Base-by-base conservation (phyloP, 164 flowering plant genomes). In the Tinospora cordifolia region DNA sequence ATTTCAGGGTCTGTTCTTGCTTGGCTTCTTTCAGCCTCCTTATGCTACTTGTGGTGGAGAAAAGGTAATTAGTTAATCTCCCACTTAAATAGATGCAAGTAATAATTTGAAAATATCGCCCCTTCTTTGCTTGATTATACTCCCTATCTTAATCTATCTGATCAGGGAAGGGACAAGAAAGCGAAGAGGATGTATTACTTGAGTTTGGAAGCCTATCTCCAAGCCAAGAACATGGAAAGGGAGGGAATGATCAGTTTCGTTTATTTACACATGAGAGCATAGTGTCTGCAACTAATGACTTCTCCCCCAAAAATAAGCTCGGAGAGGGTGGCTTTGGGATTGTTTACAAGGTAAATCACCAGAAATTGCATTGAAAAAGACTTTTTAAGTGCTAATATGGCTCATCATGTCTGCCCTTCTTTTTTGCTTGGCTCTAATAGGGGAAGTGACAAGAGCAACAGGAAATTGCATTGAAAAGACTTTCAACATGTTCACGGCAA, bases 401-500 rank as follows among this genome's bases (percentile, higher is more conserved):
- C 46, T 41, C 46, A 41, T 41, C 46, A 41, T 41, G n/a, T n/a
- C 8, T 41, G 1, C 13, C 46, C 46, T 41, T 41, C 8, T 11
- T 41, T 41, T 41, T n/a, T n/a, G n/a, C 46, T 41, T 41, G 46
- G 46, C 8, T 41, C 46, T 62, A 27, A 58, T 21, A 60, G 70
- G 54, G 70, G 0, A 59, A 27, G 44, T 51, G 67, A 27, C 47
- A 12, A 4, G 69, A 60, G 6, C 65, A 34, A n/a, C 59, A 27
- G 30, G 68, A 65, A 65, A 63, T 71, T 64, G 74, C 74, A 19
- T 63, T 71, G 21, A 71, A 71, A 34, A 71, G 60, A 63, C 59
- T 71, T 27, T 71, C 67, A n/a, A 63, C 13, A 17, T 19, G 67
- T 27, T 71, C 73, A 0, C 49, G 62, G 27, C 74, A 71, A 71